phyloP scores from a whole-genome alignment of 257 asterid genomes.

The Primulina huaijiensis region DNA sequence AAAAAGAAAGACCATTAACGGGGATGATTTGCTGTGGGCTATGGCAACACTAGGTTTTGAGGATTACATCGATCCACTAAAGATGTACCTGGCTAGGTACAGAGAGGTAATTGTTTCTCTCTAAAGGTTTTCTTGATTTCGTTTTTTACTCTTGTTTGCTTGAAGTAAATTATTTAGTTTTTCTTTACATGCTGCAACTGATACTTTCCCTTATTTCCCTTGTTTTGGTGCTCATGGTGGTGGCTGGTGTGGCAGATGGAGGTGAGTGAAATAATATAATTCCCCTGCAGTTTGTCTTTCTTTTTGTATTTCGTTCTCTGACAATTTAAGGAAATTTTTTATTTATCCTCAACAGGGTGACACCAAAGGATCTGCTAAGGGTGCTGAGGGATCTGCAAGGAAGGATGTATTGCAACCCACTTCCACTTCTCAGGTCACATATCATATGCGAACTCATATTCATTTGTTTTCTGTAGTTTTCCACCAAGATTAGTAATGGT shows the following conservation, averaged over 20 bases:
- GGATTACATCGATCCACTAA: constrained; percentile 86
- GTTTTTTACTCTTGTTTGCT: not conserved
- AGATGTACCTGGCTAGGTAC: constrained; percentile 69
- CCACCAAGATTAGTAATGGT: not conserved
- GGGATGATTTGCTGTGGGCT: constrained; percentile 89
- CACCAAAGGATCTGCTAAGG: constrained; percentile 68
- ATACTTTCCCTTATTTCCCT: constrained; percentile 17
- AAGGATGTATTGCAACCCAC: constrained; percentile 58
- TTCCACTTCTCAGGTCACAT: constrained; percentile 48
- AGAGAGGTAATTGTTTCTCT: constrained; percentile 59
- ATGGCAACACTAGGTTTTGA: constrained; percentile 93
- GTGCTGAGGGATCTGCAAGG: constrained; percentile 67
- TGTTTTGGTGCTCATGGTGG: constrained; percentile 23
- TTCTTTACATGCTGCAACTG: constrained; percentile 27
- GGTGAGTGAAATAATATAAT: constrained; percentile 41
- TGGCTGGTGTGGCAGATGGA: constrained; percentile 63
- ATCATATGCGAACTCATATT: constrained; percentile 10
- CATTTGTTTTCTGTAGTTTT: constrained; percentile 8
- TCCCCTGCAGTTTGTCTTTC: not conserved
- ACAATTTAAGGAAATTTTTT: constrained; percentile 5
- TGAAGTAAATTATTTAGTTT: not conserved
- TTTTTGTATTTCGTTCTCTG: constrained; percentile 6
- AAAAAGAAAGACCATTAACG: constrained; percentile 83
- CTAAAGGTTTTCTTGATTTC: not conserved
- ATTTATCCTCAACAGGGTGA: constrained; percentile 60